These are phyloP conservation scores for Gossypium bickii DNA, from an alignment of 345 rosid species.

Conservation along the genomic window DNA sequence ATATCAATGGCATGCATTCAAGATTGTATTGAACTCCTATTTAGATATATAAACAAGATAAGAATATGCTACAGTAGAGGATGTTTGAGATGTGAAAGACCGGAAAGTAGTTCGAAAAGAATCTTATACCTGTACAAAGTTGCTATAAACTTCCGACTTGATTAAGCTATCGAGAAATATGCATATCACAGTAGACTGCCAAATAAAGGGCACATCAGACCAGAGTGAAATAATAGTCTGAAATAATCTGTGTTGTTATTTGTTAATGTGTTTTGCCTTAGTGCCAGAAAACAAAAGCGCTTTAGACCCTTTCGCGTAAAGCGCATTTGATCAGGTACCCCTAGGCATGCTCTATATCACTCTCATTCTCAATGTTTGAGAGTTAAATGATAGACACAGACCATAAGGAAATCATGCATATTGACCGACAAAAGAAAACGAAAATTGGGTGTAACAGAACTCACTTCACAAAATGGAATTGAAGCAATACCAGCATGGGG, in stretches of 20 bases:
- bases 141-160: conserved; percentile 58
- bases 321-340: background rate
- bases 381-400: background rate
- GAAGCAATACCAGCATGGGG: conserved; percentile 88
- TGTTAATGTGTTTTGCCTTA: background rate
- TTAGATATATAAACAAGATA: too few species aligned
- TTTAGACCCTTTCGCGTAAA: background rate
- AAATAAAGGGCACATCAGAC: background rate
- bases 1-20: background rate
- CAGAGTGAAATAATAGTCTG: background rate
- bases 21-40: too few species aligned
- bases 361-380: background rate
- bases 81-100: background rate
- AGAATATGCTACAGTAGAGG: too few species aligned
- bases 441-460: conserved; percentile 18
- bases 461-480: conserved; percentile 76
- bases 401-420: background rate
- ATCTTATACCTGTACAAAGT: conserved; percentile 57
- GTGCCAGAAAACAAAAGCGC: background rate
- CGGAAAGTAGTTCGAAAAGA: background rate
- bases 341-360: background rate
- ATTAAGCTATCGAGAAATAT: conserved; percentile 58
- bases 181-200: conserved; percentile 43
- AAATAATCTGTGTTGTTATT: background rate
- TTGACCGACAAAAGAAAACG: background rate